Base-by-base conservation (phyloP, 2,329 filamentous ascomycete species). In the Eurotiales sp. region DNA sequence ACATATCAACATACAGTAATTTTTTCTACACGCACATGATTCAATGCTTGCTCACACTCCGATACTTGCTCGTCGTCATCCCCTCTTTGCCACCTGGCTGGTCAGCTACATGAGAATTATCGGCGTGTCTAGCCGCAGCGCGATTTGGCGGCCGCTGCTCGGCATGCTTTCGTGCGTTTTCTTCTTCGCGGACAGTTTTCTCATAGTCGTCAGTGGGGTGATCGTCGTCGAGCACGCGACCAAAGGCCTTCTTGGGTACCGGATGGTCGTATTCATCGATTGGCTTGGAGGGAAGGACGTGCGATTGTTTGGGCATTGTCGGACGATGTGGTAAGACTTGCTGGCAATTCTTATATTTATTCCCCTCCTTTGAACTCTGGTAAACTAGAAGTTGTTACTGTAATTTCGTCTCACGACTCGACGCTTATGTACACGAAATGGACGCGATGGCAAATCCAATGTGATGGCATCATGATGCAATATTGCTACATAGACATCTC, bases 191-290 rank as follows among this genome's bases (percentile, higher is more conserved):
- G 4, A 54, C 52, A 22, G 48, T 51, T 21, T 51, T 51, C 29
- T 54, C 47, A 21, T n/a, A 54, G 41, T 54, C 46, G 39, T 54
- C 52, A 21, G 47, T 30, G 15, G 52, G 52, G 46, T 42, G 46
- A 19, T 54, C 47, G 36, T 54, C 52, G 29, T 50, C 52, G 15
- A 54, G 52, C 15, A 54, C 52, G 27, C 52, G 52, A 30, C 52
- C 52, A 43, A 54, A 54, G 22, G 52, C 52, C 23, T 46, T 50
- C 34, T 50, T 50, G 42, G 52, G 52, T 10, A 50, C 37, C 5
- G 52, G 43, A 8, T 42, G 42, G 23, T 48, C 27, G 17, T 42
- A 21, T 42, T 23, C 34, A 17, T 51, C 42, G 49, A 51, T 51
- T 30, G 49, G 42, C 22, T 51, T 39, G 5, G 47, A 50, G n/a